Conservation (phyloP, 306 rosid species). For the Psophocarpus tetragonolobus region DNA sequence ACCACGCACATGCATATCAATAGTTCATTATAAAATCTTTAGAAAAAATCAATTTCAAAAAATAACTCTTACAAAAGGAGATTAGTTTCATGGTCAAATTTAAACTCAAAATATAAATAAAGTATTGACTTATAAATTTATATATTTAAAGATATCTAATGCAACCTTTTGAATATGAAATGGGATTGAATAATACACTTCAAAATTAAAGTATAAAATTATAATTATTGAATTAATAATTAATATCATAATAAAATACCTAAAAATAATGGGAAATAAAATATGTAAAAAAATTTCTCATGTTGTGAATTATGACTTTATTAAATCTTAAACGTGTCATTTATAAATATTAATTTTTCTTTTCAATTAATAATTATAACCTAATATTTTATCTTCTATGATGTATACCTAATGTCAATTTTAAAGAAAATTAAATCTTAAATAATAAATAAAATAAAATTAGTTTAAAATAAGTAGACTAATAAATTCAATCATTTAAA, state of each 20-base stretch:
- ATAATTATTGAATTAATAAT: background rate
- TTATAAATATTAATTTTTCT: background rate
- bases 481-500: background rate
- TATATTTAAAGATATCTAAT: background rate
- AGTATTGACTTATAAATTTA: background rate
- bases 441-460: background rate
- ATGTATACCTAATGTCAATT: background rate
- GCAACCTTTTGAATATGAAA: background rate
- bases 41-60: background rate
- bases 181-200: background rate
- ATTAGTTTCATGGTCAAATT: background rate
- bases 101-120: too few species aligned
- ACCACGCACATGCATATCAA: slow-evolving; percentile 10
- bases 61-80: background rate
- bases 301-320: background rate
- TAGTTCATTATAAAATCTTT: background rate
- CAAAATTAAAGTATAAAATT: background rate
- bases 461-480: too few species aligned
- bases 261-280: background rate
- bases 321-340: background rate
- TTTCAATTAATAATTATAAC: background rate
- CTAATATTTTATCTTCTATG: background rate
- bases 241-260: background rate
- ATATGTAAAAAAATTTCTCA: background rate
- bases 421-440: background rate